phyloP scores from a whole-genome alignment of 306 rosid species.

The Malus sieversii region DNA sequence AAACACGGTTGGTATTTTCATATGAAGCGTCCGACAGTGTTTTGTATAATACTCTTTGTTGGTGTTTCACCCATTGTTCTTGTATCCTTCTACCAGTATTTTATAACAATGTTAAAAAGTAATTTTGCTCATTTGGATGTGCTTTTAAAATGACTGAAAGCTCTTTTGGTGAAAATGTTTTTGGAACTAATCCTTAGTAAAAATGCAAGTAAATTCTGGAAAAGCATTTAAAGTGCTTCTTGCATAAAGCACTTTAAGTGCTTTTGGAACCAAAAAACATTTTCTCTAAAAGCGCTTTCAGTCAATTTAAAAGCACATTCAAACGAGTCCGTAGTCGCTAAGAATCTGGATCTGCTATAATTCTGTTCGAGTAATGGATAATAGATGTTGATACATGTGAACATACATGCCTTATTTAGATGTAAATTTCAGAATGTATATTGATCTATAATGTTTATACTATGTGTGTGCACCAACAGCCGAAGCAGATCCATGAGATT shows the following conservation, averaged over 20 bases:
- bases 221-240: no score
- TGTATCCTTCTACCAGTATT: background rate
- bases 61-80: background rate
- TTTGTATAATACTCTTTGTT: background rate
- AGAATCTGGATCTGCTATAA: background rate
- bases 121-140: background rate
- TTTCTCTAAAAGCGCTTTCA: no score
- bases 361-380: background rate
- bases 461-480: constrained; percentile 26
- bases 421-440: background rate
- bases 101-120: background rate
- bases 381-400: background rate
- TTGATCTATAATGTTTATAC: background rate
- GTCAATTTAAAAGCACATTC: no score
- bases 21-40: background rate
- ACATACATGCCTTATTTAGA: background rate
- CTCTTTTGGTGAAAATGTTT: no score
- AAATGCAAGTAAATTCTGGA: no score
- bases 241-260: no score
- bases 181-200: no score
- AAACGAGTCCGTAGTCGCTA: no score
- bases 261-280: no score
- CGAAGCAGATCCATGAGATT: constrained; percentile 87
- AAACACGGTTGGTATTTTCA: background rate
- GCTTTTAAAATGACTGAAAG: no score